Evolutionary conservation across 2,329 filamentous ascomycete species (phyloP).

Genomic region (Ophiostoma perfectum): DNA sequence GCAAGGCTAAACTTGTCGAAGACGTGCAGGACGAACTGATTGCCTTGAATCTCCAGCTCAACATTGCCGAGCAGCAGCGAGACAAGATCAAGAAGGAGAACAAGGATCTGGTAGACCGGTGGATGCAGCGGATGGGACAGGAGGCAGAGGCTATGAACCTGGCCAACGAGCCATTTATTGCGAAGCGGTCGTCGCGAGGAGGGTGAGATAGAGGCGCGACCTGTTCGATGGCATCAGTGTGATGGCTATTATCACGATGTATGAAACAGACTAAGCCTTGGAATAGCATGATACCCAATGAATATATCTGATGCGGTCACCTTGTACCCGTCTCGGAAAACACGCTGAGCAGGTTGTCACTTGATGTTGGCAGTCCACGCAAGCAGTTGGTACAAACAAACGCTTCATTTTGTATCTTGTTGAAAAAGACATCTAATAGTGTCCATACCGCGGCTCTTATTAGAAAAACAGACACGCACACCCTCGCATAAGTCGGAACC

Average conservation of each 20-base stretch:
- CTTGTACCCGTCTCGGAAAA: background rate
- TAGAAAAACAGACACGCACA: background rate
- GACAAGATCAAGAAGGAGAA: conserved; percentile 76
- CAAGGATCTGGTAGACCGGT: conserved; percentile 79
- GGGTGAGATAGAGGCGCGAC: background rate
- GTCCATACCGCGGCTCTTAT: background rate
- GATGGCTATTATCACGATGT: background rate
- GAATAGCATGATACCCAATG: conserved; percentile 3
- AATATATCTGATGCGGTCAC: background rate
- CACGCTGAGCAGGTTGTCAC: background rate
- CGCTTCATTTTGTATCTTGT: conserved; percentile 5
- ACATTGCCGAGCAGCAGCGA: conserved; percentile 72
- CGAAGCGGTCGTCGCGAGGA: conserved; percentile 19
- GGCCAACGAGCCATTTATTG: conserved; percentile 45
- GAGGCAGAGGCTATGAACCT: conserved; percentile 86
- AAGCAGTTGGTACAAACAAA: background rate
- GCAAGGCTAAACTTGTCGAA: conserved; percentile 78
- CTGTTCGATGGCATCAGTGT: too few species aligned
- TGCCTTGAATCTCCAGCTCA: conserved; percentile 78
- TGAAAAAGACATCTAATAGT: background rate
- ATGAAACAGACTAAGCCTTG: background rate
- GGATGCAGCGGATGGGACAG: conserved; percentile 81
- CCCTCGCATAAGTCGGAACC: background rate
- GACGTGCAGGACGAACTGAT: conserved; percentile 92
- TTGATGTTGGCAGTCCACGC: background rate